Percentiles rank a stretch among this genome's conserved stretches.
Conservation (phyloP, 495 filamentous ascomycete species). For the Sabuloglossum arenarium region DNA sequence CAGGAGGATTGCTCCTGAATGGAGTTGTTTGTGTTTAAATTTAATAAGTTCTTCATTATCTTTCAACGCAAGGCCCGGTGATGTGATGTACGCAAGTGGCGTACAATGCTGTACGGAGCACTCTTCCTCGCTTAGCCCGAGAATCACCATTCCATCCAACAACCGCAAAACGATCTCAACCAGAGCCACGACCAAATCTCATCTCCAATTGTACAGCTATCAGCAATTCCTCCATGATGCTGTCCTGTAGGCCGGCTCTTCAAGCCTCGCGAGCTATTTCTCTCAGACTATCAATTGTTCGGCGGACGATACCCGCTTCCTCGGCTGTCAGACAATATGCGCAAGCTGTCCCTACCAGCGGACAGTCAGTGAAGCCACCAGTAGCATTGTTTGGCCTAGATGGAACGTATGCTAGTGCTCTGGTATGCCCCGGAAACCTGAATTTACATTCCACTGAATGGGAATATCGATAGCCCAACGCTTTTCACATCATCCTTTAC, state of each 20-base stretch:
- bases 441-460: not conserved
- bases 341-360: slow-evolving; percentile 27
- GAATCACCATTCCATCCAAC: not conserved
- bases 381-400: slow-evolving; percentile 86
- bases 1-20: no score
- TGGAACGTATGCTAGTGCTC: slow-evolving; percentile 91
- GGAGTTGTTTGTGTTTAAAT: no score
- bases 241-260: not conserved
- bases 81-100: no score
- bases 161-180: not conserved
- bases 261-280: slow-evolving; percentile 1
- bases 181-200: not conserved
- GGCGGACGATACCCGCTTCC: slow-evolving; percentile 9
- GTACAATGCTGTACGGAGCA: no score
- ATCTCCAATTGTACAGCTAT: not conserved
- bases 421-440: slow-evolving; percentile 41
- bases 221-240: not conserved
- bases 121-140: no score
- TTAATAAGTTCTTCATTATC: no score
- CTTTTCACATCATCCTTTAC: not conserved
- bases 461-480: not conserved
- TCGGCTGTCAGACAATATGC: slow-evolving; percentile 41
- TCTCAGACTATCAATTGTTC: slow-evolving; percentile 12
- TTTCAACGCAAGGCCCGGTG: no score
- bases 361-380: slow-evolving; percentile 49